Percentiles rank a stretch among this genome's conserved stretches.
phyloP scores from a whole-genome alignment of 768 basidiomycete species.

The Russula sp. region DNA sequence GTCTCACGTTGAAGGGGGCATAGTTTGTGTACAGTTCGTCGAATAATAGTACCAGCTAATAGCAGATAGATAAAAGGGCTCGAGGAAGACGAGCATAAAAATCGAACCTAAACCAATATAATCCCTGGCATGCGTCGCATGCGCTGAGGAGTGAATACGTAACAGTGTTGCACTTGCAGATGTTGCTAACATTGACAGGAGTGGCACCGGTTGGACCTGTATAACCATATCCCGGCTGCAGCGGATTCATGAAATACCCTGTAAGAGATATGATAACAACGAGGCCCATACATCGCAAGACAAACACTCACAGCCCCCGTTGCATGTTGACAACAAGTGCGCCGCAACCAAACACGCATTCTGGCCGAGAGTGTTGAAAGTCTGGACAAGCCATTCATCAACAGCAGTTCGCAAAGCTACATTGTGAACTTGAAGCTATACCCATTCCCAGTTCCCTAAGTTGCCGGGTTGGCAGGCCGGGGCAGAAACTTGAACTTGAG shows the following conservation, averaged over 20 bases:
- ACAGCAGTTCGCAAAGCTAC: not conserved
- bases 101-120: not conserved
- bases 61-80: not conserved
- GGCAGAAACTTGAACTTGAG: not conserved
- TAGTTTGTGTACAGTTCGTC: not conserved
- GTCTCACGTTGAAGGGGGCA: constrained; percentile 5
- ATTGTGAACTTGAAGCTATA: not conserved
- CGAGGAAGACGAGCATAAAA: not conserved
- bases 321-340: constrained; percentile 6
- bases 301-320: constrained; percentile 1
- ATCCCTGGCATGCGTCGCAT: constrained; percentile 10
- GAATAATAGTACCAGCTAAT: constrained; percentile 1
- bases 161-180: constrained; percentile 14
- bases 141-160: constrained; percentile 12
- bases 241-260: too few relatives aligned
- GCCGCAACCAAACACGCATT: constrained; percentile 6
- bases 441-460: not conserved
- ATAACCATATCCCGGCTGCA: not conserved
- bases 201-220: not conserved
- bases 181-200: not conserved
- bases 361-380: constrained; percentile 8
- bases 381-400: not conserved
- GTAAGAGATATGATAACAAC: not conserved
- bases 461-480: constrained; percentile 7
- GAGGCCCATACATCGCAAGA: not conserved